Evolutionary conservation across 2,329 filamentous ascomycete species (phyloP).

Genomic region (Periglandula ipomoeae): DNA sequence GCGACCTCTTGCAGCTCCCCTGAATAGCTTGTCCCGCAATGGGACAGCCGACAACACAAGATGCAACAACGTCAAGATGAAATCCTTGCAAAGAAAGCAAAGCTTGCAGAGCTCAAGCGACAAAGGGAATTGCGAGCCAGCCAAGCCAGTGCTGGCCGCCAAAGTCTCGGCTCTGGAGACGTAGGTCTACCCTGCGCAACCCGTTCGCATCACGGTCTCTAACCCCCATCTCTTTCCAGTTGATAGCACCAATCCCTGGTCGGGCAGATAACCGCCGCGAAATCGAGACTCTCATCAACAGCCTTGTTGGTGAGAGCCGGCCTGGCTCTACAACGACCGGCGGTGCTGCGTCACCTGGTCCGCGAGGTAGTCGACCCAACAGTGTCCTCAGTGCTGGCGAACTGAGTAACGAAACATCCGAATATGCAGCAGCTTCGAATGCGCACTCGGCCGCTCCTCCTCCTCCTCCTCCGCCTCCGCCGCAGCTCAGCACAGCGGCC

Average conservation of each 20-base stretch:
- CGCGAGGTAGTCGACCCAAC: slow-evolving; percentile 68
- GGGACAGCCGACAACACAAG: slow-evolving; percentile 34
- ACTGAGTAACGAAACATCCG: slow-evolving; percentile 65
- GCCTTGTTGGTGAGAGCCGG: slow-evolving; percentile 69
- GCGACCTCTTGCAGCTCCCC: slow-evolving; percentile 2
- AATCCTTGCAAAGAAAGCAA: slow-evolving; percentile 92
- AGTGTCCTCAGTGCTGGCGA: slow-evolving; percentile 78
- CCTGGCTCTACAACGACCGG: slow-evolving; percentile 58
- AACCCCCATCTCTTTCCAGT: slow-evolving; percentile 15
- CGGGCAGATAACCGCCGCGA: slow-evolving; percentile 62
- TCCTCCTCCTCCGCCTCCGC: slow-evolving; percentile 13
- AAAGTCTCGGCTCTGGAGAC: slow-evolving; percentile 61
- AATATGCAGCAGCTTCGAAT: slow-evolving; percentile 41
- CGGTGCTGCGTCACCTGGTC: slow-evolving; percentile 55
- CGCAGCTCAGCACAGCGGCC: slow-evolving; percentile 59
- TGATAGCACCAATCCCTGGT: slow-evolving; percentile 61
- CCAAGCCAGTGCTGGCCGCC: slow-evolving; percentile 61
- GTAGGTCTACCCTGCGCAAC: slow-evolving; percentile 39
- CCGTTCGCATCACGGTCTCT: slow-evolving; percentile 1
- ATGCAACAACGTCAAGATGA: slow-evolving; percentile 87
- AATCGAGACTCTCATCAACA: slow-evolving; percentile 79
- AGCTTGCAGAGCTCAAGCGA: slow-evolving; percentile 90
- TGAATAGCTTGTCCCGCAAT: slow-evolving; percentile 31
- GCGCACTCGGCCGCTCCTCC: slow-evolving; percentile 26
- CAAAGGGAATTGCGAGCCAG: slow-evolving; percentile 77